Percentiles rank a stretch among this genome's conserved stretches.
Evolutionary conservation across 768 basidiomycete species (phyloP).

Genomic region (Boletus fagicola): DNA sequence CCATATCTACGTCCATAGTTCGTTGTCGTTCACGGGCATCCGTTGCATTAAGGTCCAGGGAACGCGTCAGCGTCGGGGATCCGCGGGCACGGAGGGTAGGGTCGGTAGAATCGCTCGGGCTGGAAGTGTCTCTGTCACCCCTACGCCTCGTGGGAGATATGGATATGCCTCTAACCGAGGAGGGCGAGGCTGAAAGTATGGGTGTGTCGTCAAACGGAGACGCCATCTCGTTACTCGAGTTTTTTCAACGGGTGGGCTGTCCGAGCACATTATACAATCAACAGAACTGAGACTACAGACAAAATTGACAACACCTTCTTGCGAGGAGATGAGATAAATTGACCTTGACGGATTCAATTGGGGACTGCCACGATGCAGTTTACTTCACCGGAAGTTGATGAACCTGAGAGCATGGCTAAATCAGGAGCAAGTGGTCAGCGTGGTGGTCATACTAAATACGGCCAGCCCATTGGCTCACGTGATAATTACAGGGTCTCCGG

Average conservation of each 20-base stretch:
- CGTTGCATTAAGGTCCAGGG: slow-evolving; percentile 68
- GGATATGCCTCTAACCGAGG: slow-evolving; percentile 41
- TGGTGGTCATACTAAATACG: background rate
- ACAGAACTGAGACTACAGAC: background rate
- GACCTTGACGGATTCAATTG: background rate
- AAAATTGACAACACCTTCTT: slow-evolving; percentile 17
- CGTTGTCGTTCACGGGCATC: slow-evolving; percentile 83
- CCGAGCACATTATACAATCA: background rate
- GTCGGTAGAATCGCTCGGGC: slow-evolving; percentile 43
- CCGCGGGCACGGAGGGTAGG: slow-evolving; percentile 43
- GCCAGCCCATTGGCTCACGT: slow-evolving; percentile 1
- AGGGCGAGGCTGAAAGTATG: slow-evolving; percentile 40
- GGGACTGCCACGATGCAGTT: background rate
- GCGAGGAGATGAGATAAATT: background rate
- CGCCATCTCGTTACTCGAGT: slow-evolving; percentile 30
- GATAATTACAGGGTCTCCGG: background rate
- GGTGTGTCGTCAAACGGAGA: slow-evolving; percentile 37
- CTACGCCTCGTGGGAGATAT: slow-evolving; percentile 42
- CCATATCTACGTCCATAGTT: slow-evolving; percentile 94
- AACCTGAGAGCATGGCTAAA: background rate
- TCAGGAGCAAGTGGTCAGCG: background rate
- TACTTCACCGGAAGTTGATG: slow-evolving; percentile 1
- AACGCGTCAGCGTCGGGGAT: slow-evolving; percentile 61
- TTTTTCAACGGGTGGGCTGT: slow-evolving; percentile 4
- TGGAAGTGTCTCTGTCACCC: slow-evolving; percentile 32